A percentile compares a stretch with the other conserved stretches of the same genome.
These are phyloP conservation scores for Scedosporium minutisporum DNA, from an alignment of 2,329 filamentous ascomycete genomes.

Conservation along the genomic window DNA sequence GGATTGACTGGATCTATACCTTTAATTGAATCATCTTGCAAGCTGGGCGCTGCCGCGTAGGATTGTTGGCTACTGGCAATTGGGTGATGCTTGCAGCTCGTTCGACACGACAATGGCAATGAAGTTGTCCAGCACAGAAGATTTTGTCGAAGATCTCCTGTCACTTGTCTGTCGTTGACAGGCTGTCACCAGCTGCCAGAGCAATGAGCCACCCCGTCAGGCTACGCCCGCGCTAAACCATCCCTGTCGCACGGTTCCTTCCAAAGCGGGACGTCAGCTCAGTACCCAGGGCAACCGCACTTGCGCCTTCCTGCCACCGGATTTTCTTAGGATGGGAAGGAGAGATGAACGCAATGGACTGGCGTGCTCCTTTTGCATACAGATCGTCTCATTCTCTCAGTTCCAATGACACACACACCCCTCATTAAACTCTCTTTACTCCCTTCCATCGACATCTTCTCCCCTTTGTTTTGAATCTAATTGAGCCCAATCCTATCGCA, in stretches of 20 bases:
- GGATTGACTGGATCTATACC: conserved; percentile 30
- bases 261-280: not conserved
- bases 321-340: not conserved
- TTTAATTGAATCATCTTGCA: conserved; percentile 85
- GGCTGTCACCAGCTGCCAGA: not conserved
- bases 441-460: not conserved
- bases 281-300: not conserved
- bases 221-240: not conserved
- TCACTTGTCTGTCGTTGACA: not conserved
- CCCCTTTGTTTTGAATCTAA: not conserved
- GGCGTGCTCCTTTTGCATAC: not conserved
- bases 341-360: not conserved
- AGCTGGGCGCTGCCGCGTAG: not conserved
- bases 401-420: not conserved
- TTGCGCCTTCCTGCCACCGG: conserved; percentile 2
- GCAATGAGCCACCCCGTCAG: not conserved
- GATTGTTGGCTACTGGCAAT: not conserved
- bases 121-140: not conserved
- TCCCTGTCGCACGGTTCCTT: not conserved
- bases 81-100: not conserved
- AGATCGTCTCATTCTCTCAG: not conserved
- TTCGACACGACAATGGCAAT: not conserved
- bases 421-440: conserved; percentile 2
- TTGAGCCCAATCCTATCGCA: conserved; percentile 3
- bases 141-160: conserved; percentile 1